Conservation (phyloP, 2,329 filamentous ascomycete genomes). For the Venturiaceae sp. region DNA sequence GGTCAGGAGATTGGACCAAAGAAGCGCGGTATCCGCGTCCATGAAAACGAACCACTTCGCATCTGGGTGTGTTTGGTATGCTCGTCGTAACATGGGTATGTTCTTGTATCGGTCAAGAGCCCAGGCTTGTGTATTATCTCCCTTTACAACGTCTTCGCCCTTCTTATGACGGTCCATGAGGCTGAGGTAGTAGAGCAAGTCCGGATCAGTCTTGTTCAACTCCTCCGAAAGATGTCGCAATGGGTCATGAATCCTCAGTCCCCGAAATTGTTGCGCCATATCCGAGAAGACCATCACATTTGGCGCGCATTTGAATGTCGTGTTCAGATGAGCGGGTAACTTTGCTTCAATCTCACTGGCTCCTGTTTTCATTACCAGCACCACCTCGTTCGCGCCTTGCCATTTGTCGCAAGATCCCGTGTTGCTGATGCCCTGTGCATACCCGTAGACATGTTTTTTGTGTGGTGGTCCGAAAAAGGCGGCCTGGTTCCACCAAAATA, state of each 20-base stretch:
- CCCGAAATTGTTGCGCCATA: constrained; percentile 2
- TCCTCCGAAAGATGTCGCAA: constrained; percentile 4
- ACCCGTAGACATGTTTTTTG: neutral
- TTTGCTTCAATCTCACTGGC: constrained; percentile 3
- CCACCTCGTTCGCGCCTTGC: neutral
- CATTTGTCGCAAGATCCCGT: neutral
- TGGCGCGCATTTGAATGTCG: constrained; percentile 8
- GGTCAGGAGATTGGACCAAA: constrained; percentile 42
- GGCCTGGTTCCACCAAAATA: too few relatives aligned
- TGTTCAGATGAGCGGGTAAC: constrained; percentile 6
- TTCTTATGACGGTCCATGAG: neutral
- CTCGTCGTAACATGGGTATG: constrained; percentile 23
- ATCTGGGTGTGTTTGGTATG: constrained; percentile 28
- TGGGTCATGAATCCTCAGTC: constrained; percentile 2
- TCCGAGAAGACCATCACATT: constrained; percentile 8
- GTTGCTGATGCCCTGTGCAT: neutral
- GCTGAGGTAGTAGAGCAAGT: neutral
- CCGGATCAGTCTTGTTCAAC: neutral
- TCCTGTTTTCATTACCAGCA: constrained; percentile 9
- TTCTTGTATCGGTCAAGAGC: constrained; percentile 29
- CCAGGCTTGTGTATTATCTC: constrained; percentile 10
- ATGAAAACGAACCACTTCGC: constrained; percentile 51
- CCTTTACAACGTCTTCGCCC: constrained; percentile 10
- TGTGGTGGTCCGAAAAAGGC: neutral
- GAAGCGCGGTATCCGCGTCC: constrained; percentile 48